phyloP scores from a whole-genome alignment of 805 yeast species.

The Candida odintsovae region DNA sequence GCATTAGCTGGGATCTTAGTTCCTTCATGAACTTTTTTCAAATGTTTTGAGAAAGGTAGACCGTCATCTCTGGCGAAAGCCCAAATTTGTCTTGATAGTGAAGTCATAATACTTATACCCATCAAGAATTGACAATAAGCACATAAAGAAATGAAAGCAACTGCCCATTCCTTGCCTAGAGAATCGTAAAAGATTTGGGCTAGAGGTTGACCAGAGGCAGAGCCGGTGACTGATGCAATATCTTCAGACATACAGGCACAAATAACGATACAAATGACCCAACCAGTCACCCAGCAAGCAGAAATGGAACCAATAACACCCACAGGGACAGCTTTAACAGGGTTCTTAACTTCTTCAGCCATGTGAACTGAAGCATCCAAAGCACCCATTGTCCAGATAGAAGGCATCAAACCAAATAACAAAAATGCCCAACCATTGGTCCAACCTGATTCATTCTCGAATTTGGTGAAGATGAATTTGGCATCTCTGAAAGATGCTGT shows the following conservation, averaged over 20 bases:
- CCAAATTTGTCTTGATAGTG: conserved; percentile 65
- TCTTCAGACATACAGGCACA: conserved; percentile 49
- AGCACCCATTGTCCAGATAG: conserved; percentile 71
- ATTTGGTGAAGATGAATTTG: not conserved
- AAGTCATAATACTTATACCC: conserved; percentile 59
- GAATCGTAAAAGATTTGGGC: conserved; percentile 61
- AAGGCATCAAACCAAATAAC: conserved; percentile 50
- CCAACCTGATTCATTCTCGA: conserved; percentile 46
- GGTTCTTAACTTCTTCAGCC: conserved; percentile 63
- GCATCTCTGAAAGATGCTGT: not conserved
- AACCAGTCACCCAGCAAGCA: conserved; percentile 53
- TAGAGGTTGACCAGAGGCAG: conserved; percentile 54
- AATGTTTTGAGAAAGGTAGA: conserved; percentile 51
- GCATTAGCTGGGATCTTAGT: conserved; percentile 65
- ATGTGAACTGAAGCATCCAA: conserved; percentile 67
- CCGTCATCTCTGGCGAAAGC: conserved; percentile 77
- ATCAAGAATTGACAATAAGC: conserved; percentile 58
- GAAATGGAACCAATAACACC: conserved; percentile 57
- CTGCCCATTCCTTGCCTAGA: conserved; percentile 61
- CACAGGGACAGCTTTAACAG: conserved; percentile 54
- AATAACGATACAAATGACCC: conserved; percentile 45
- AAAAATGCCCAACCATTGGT: conserved; percentile 51
- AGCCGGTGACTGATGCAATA: conserved; percentile 32
- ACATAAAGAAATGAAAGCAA: conserved; percentile 56
- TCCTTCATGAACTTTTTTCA: conserved; percentile 52